These are phyloP conservation scores for Thalia dealbata DNA, from an alignment of 176 grass and related monocot species.

Conservation along the genomic window DNA sequence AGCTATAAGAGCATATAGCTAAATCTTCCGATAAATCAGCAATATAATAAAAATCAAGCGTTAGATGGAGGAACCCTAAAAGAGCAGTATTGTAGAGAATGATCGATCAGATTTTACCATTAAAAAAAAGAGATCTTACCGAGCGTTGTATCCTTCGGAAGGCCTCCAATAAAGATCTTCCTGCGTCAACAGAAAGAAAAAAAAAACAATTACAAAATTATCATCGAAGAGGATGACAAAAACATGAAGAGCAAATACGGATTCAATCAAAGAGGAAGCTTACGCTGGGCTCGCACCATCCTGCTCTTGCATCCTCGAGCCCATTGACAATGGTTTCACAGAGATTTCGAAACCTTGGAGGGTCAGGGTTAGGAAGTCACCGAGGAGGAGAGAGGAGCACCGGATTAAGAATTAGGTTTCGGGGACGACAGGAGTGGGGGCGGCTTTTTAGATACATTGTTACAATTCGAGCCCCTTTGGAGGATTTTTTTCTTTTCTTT, in stretches of 20 bases:
- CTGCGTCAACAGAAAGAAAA: constrained; percentile 18
- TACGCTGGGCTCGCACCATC: constrained; percentile 74
- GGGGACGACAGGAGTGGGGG: neutral
- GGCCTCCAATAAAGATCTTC: constrained; percentile 85
- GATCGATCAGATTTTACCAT: neutral
- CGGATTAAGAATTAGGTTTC: neutral
- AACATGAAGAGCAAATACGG: neutral
- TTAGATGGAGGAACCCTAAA: neutral
- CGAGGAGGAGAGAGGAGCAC: neutral
- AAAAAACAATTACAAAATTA: neutral
- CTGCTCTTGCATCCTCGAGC: constrained; percentile 49
- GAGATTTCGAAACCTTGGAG: neutral
- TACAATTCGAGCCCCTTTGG: too few species aligned
- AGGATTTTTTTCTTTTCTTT: too few species aligned
- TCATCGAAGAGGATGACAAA: neutral
- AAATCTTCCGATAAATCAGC: too few species aligned
- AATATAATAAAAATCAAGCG: too few species aligned
- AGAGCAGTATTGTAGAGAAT: neutral
- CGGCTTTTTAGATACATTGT: too few species aligned
- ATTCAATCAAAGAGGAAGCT: constrained; percentile 6
- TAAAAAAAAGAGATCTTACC: constrained; percentile 23
- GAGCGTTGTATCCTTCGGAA: constrained; percentile 62
- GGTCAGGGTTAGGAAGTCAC: constrained; percentile 2
- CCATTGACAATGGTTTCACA: constrained; percentile 19
- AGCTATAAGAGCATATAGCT: too few species aligned